Conservation (phyloP, 1,284 basidiomycete genomes). For the Rugosomyces carneus region DNA sequence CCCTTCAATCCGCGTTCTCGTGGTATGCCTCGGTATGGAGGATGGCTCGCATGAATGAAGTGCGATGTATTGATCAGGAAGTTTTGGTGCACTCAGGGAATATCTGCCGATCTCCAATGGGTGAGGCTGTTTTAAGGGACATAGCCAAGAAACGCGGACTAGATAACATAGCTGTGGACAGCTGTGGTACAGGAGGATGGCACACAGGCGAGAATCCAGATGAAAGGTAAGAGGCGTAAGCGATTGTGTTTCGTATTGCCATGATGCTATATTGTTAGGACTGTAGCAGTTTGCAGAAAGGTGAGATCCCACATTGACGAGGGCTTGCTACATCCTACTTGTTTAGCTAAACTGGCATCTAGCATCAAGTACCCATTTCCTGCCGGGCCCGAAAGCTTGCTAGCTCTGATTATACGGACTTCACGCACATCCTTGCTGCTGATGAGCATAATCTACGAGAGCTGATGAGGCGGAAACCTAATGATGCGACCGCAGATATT, state of each 20-base stretch:
- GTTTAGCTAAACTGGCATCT: constrained; percentile 1
- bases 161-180: constrained; percentile 55
- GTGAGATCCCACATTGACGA: constrained; percentile 6
- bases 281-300: constrained; percentile 17
- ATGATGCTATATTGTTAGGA: constrained; percentile 7
- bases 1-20: constrained; percentile 42
- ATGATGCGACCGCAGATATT: constrained; percentile 38
- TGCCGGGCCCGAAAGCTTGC: constrained; percentile 50
- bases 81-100: constrained; percentile 41
- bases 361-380: constrained; percentile 50
- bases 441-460: constrained; percentile 56
- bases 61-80: neutral
- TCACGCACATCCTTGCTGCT: constrained; percentile 67
- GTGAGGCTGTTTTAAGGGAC: constrained; percentile 65
- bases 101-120: constrained; percentile 77
- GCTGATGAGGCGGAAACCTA: constrained; percentile 46
- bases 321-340: neutral
- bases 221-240: constrained; percentile 43
- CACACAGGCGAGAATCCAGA: constrained; percentile 72
- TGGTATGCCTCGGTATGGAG: constrained; percentile 58
- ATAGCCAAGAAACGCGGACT: constrained; percentile 58
- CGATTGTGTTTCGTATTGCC: neutral
- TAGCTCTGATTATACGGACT: constrained; percentile 47
- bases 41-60: neutral
- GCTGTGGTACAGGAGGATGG: constrained; percentile 67